A percentile compares a stretch with the other conserved stretches of the same genome.
phyloP scores from a whole-genome alignment of 2,329 filamentous ascomycete genomes.

The Diplodia sapinea region DNA sequence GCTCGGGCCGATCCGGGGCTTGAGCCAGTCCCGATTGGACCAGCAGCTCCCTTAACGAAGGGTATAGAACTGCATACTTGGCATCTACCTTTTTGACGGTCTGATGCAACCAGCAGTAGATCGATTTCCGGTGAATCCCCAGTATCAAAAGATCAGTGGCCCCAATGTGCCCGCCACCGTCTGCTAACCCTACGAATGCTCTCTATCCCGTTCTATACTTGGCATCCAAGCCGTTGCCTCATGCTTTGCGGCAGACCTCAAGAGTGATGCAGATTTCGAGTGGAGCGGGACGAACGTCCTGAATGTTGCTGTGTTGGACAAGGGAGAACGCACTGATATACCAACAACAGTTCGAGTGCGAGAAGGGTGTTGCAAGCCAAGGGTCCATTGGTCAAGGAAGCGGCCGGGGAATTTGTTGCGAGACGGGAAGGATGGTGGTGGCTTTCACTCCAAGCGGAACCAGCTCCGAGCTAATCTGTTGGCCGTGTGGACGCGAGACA shows the following conservation, averaged over 20 bases:
- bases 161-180: neutral
- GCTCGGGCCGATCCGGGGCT: constrained; percentile 5
- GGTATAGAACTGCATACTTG: no score
- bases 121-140: neutral
- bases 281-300: no score
- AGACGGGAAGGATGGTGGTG: neutral
- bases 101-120: neutral
- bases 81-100: no score
- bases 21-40: neutral
- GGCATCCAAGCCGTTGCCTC: neutral
- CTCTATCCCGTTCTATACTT: neutral
- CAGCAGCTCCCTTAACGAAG: neutral
- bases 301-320: no score
- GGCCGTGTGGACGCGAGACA: neutral
- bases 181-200: neutral
- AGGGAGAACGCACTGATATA: no score
- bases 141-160: neutral
- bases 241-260: neutral
- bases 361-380: neutral
- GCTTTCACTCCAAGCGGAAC: neutral
- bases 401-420: neutral
- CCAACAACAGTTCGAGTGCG: no score
- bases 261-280: neutral
- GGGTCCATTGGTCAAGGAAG: neutral
- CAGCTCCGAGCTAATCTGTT: neutral